Evolutionary conservation across 2,329 filamentous ascomycete species (phyloP).

Genomic region (Akanthomyces dipterigenus): DNA sequence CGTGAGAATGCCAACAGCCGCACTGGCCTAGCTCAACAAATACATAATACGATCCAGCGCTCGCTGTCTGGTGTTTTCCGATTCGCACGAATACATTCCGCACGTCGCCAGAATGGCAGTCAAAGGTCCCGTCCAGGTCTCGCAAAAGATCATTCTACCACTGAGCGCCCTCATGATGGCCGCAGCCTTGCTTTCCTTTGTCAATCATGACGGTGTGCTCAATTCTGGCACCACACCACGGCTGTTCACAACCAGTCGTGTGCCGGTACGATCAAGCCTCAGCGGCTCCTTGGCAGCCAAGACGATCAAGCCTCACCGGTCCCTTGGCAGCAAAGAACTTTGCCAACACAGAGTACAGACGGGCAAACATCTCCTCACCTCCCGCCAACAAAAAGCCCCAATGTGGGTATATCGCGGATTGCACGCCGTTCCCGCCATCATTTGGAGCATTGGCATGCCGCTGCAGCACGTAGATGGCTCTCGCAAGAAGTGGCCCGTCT

Average conservation of each 20-base stretch:
- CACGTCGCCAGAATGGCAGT: background rate
- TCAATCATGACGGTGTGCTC: fast-evolving
- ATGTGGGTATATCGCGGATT: background rate
- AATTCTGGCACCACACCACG: no score
- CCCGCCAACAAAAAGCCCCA: background rate
- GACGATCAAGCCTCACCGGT: background rate
- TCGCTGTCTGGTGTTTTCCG: no score
- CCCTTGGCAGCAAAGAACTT: background rate
- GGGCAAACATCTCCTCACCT: background rate
- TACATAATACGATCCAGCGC: no score
- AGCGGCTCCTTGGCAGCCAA: no score
- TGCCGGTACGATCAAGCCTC: background rate
- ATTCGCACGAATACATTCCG: background rate
- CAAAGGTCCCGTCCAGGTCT: background rate
- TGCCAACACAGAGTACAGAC: background rate
- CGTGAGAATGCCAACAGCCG: no score
- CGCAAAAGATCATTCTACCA: background rate
- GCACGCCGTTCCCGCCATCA: background rate
- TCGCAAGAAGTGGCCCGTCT: slow-evolving; percentile 1
- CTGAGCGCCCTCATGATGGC: background rate
- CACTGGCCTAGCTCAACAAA: no score
- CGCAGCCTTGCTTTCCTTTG: background rate
- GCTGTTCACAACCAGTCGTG: background rate
- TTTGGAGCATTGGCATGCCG: slow-evolving; percentile 10
- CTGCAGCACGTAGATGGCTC: slow-evolving; percentile 7